Percentiles rank a stretch among this genome's conserved stretches.
Evolutionary conservation across 2,329 filamentous ascomycete genomes (phyloP).

Genomic region (Xylaria sp.): DNA sequence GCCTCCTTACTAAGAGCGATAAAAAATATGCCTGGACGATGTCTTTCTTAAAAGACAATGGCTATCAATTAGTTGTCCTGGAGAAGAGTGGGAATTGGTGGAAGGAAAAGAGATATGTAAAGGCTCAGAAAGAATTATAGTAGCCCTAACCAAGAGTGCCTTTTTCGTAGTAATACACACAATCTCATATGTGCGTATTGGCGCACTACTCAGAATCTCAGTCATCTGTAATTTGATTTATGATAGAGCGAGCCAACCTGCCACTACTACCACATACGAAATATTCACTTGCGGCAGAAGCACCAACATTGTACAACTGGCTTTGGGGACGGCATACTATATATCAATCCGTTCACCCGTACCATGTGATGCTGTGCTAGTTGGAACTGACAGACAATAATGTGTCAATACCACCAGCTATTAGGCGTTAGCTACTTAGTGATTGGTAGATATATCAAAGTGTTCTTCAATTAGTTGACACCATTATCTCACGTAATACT

Average conservation of each 20-base stretch:
- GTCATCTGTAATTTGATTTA: neutral
- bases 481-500: too few species aligned
- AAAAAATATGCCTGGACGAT: neutral
- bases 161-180: neutral
- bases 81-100: neutral
- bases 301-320: neutral
- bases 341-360: too few species aligned
- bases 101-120: neutral
- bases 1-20: neutral
- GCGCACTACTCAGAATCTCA: neutral
- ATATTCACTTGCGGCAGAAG: neutral
- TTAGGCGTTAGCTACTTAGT: too few species aligned
- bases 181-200: neutral
- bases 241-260: neutral
- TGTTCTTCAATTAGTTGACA: too few species aligned
- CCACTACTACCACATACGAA: neutral
- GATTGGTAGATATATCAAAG: too few species aligned
- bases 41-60: slow-evolving; percentile 1
- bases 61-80: neutral
- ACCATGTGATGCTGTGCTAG: too few species aligned
- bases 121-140: neutral
- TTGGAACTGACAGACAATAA: too few species aligned
- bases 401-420: too few species aligned
- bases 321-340: too few species aligned
- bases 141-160: neutral